phyloP scores from a whole-genome alignment of 805 yeast species.

The Pichia kluyveri region DNA sequence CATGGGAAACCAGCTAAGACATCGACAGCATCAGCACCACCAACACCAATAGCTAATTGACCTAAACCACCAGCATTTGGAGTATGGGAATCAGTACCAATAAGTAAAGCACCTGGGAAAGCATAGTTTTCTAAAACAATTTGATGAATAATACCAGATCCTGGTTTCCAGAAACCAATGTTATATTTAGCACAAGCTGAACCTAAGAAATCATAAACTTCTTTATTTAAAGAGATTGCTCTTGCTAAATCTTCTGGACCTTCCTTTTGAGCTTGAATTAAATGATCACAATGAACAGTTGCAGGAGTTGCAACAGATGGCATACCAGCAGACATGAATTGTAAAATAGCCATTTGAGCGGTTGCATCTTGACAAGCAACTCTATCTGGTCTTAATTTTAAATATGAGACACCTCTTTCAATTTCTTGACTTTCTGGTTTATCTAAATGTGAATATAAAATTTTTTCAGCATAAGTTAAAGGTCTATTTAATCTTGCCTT shows the following conservation, averaged over 20 bases:
- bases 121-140: slow-evolving; percentile 94
- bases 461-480: slow-evolving; percentile 89
- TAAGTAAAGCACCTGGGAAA: slow-evolving; percentile 94
- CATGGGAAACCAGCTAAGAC: slow-evolving; percentile 95
- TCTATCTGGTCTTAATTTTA: slow-evolving; percentile 92
- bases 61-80: slow-evolving; percentile 99
- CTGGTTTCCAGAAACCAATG: slow-evolving; percentile 98
- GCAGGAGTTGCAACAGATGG: slow-evolving; percentile 84
- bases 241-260: slow-evolving; percentile 74
- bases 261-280: slow-evolving; percentile 93
- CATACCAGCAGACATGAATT: slow-evolving; percentile 96
- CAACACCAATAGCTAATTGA: slow-evolving; percentile 97
- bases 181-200: slow-evolving; percentile 92
- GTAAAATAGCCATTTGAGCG: slow-evolving; percentile 97
- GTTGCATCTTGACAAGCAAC: slow-evolving; percentile 99
- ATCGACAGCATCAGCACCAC: slow-evolving; percentile 99
- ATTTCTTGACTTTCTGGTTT: slow-evolving; percentile 71
- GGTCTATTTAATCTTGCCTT: slow-evolving; percentile 65
- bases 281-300: slow-evolving; percentile 95
- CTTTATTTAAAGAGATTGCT: slow-evolving; percentile 81
- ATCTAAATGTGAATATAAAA: slow-evolving; percentile 84
- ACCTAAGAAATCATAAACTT: slow-evolving; percentile 90
- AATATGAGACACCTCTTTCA: slow-evolving; percentile 79
- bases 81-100: slow-evolving; percentile 98
- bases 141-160: slow-evolving; percentile 98